Conservation (phyloP, 768 basidiomycete species). For the Lyophyllum semitale region DNA sequence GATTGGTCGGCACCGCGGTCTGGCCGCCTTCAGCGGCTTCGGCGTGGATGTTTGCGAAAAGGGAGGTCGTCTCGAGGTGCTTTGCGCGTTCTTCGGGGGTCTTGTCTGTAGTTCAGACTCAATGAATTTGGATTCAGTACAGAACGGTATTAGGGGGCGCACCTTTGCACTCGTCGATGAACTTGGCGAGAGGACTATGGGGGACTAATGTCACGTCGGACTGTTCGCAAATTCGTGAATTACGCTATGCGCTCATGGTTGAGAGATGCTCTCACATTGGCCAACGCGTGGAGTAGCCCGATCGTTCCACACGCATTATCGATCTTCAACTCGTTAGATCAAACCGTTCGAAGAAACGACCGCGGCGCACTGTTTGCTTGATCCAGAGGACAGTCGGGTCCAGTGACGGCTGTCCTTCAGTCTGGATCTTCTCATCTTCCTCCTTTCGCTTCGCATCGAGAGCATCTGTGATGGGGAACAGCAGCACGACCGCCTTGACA, state of each 20-base stretch:
- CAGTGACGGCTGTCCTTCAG: slow-evolving; percentile 44
- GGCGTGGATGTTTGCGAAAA: slow-evolving; percentile 79
- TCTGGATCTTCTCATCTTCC: slow-evolving; percentile 60
- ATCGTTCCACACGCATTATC: slow-evolving; percentile 88
- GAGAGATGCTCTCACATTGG: slow-evolving; percentile 57
- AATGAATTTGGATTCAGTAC: not conserved
- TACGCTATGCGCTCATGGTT: not conserved
- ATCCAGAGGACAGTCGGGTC: slow-evolving; percentile 81
- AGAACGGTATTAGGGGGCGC: slow-evolving; percentile 7
- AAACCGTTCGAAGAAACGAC: not conserved
- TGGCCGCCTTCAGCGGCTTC: slow-evolving; percentile 73
- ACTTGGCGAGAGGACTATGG: slow-evolving; percentile 61
- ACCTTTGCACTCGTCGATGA: slow-evolving; percentile 69
- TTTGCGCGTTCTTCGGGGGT: slow-evolving; percentile 74
- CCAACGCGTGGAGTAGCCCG: slow-evolving; percentile 79
- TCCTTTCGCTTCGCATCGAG: slow-evolving; percentile 50
- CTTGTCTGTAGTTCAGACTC: slow-evolving; percentile 46
- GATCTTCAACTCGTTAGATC: slow-evolving; percentile 46
- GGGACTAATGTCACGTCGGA: slow-evolving; percentile 58
- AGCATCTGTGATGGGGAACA: slow-evolving; percentile 72
- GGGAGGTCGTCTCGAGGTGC: slow-evolving; percentile 70
- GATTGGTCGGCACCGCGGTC: slow-evolving; percentile 59
- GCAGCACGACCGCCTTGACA: slow-evolving; percentile 80
- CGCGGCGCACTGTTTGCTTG: slow-evolving; percentile 75
- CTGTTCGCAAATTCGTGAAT: slow-evolving; percentile 29